These are phyloP conservation scores for Solanum tacnaense DNA, from an alignment of 257 asterid genomes.

Conservation along the genomic window DNA sequence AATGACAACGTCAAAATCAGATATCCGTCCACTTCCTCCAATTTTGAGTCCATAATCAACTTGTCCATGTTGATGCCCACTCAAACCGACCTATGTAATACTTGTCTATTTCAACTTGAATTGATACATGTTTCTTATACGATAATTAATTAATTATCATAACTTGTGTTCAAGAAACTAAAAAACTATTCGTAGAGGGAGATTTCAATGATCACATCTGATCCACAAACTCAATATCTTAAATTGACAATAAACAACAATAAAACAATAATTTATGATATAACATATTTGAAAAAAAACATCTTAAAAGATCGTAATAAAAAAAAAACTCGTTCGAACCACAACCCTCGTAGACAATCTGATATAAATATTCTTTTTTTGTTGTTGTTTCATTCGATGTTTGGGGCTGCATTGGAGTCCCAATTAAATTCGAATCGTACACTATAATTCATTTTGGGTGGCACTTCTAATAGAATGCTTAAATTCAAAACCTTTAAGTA, in stretches of 20 bases:
- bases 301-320: not conserved
- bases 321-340: not conserved
- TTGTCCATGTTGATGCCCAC: not conserved
- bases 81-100: not conserved
- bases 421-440: fast-evolving
- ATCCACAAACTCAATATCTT: not conserved
- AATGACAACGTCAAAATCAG: not conserved
- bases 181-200: no score
- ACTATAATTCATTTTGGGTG: fast-evolving
- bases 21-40: not conserved
- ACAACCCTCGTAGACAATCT: no score
- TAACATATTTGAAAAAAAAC: not conserved
- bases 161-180: no score
- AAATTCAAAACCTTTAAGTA: no score
- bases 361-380: no score
- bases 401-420: no score
- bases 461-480: no score
- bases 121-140: not conserved
- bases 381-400: no score
- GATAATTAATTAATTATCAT: no score
- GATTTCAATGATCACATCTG: no score
- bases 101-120: not conserved
- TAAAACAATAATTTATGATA: no score
- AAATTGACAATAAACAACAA: no score
- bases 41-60: not conserved